Base-by-base conservation (phyloP, 108 stramenopile species). In the Skeletonema tropicum region DNA sequence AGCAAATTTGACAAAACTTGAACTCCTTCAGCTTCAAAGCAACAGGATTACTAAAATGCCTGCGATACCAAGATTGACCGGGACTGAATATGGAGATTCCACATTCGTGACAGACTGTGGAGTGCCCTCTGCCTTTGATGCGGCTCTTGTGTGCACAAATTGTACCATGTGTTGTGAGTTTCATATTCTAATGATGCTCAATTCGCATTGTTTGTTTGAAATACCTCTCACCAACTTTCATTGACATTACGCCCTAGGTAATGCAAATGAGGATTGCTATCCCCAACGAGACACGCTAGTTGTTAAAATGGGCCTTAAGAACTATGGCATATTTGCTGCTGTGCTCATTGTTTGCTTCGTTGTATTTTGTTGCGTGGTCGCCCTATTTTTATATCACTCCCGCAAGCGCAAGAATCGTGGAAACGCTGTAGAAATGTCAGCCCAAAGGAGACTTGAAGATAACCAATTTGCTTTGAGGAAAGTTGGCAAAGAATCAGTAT, bases 101-200 rank as follows among this genome's bases (percentile, higher is more conserved):
- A 42, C 65, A 6, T 78, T 65, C 31, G 33, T 78, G 19, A 32
- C 77, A 32, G 77, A 78, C 55, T 78, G 77, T 31, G 77, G 77
- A 7, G 57, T 70, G n/a, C 77, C 77, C 19, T 69, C 77, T 2
- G 77, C 57, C 19, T 71, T 78, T 26, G 65, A 78, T 6, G 45
- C 45, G 15, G 26, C 70, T 2, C 31, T 71, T 5, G 38, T 38
- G 31, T 78, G 77, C n/a, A 7, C 8, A 13, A 23, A 61, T 13
- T 78, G 77, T 23, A 78, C 58, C 0, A 78, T 78, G 77, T 78
- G 77, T 12, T 78, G 77, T 68, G 60, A 71, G 75, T 31, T 25
- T 36, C 15, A 17, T 48, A 0, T 35, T 66, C 21, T 30, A 0
- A 19, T 45, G 25, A 5, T 66, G 38, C 39, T 25, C 38, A 9